Evolutionary conservation across 805 yeast species (phyloP), one percentile per base, ranked within the genome.

Genomic region (Kuraishia capsulata): DNA sequence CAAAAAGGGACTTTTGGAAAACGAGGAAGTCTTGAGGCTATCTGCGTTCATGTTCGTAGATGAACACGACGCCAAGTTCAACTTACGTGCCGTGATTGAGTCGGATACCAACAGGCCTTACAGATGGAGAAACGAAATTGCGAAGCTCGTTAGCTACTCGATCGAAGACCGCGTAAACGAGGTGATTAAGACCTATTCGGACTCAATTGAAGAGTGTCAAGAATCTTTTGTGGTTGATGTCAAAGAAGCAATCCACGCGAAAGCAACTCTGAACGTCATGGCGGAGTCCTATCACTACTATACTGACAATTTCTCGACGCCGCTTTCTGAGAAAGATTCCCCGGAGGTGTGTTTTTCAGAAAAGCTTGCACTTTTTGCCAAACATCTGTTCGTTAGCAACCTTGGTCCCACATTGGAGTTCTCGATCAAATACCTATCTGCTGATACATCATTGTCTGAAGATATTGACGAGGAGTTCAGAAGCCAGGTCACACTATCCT

Each of bases 1-100:
- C 10, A 66, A 68, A 30, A 56, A 73, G 17, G 90, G 89, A 0
- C 80, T 76, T 47, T 56, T 88, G 29, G 82, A 76, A 31, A 77
- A 75, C 19, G 67, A 63, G 3, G 87, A 82, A 42, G 57, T 70
- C 29, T 47, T 63, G n/a, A 44, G 51, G 26, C 49, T 78, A 6
- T 48, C 65, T n/a, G 59, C 69, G 19, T 53, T 76, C 32, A 53
- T 68, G n/a, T 71, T 65, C 32, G 47, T 54, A 32, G 61, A 55
- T 39, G 36, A 47, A 20, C 54, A 54, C 34, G 62, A 50, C 17
- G 17, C 9, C 17, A 28, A 13, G 31, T 28, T 28, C 31, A 28
- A 28, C 14, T 8, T 28, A 38, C 42, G 10, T 31, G 39, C 35
- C n/a, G 36, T 37, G 14, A 16, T 36, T 28, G 32, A 30, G 10